These are phyloP conservation scores for Antrodiella citrinella DNA, from an alignment of 768 basidiomycete species.

Conservation along the genomic window DNA sequence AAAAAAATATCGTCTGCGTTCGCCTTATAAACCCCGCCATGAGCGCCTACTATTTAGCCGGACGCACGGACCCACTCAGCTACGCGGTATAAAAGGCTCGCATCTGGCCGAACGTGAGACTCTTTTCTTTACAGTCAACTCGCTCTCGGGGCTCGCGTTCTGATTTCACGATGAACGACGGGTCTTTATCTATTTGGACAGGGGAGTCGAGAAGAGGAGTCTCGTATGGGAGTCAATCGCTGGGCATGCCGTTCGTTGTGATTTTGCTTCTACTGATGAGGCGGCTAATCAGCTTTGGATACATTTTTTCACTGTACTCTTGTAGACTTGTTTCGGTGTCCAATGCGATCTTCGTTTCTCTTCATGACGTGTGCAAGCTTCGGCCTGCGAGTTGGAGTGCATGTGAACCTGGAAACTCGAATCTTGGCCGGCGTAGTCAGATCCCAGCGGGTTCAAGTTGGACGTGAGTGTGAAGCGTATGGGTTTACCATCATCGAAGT, in stretches of 20 bases:
- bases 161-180: slow-evolving; percentile 12
- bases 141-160: slow-evolving; percentile 29
- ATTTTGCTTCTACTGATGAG: slow-evolving; percentile 34
- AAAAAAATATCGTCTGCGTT: slow-evolving; percentile 5
- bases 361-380: too few species aligned
- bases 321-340: too few species aligned
- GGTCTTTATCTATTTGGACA: slow-evolving; percentile 16
- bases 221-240: slow-evolving; percentile 30
- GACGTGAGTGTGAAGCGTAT: too few species aligned
- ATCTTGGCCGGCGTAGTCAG: too few species aligned
- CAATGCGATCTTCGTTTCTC: too few species aligned
- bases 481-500: too few species aligned
- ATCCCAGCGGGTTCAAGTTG: too few species aligned
- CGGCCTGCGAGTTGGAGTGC: too few species aligned
- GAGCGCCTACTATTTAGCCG: slow-evolving; percentile 11
- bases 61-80: slow-evolving; percentile 48
- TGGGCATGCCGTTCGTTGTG: slow-evolving; percentile 66
- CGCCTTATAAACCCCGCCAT: too few species aligned
- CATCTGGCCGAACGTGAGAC: slow-evolving; percentile 16
- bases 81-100: slow-evolving; percentile 14
- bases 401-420: too few species aligned
- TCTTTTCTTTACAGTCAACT: slow-evolving; percentile 33
- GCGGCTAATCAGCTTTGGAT: slow-evolving; percentile 67
- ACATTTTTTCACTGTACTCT: too few species aligned
- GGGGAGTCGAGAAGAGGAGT: slow-evolving; percentile 42